Base-by-base conservation (phyloP, 345 rosid species). In the Jatropha curcas region DNA sequence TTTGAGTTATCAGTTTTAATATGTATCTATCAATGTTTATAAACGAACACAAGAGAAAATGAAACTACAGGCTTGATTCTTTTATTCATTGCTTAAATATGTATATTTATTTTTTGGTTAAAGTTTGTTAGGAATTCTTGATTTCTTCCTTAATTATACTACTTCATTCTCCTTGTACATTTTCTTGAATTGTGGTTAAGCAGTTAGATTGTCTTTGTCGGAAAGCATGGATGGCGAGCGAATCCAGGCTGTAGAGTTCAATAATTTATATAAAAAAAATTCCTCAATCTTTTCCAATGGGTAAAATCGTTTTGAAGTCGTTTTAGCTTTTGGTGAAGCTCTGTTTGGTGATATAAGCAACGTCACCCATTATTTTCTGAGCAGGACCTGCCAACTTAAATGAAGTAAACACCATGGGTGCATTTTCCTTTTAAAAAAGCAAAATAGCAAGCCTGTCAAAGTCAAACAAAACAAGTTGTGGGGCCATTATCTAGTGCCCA, bases 31-130 rank as follows among this genome's bases (percentile, higher is more conserved):
- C 50, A 70, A 33, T 59, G 77, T 8, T 52, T 59, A 78, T 43
- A 74, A 64, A 77, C 69, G 51, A 71, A 74, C 68, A 77, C 69
- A 58, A 71, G 72, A 66, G 27, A 62, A 62, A 67, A 84, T 35
- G 67, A 25, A 41, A 75, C 30, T 43, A 60, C 64, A 55, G 53
- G 76, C 46, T 68, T 73, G 78, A 82, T 82, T 84, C 79, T 77
- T 84, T 84, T 35, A 80, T 80, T 80, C 64, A 31, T 79, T 78
- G 56, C 53, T 64, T 46, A 45, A 73, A 60, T 65, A 66, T 72
- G 37, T 22, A 50, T 71, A 68, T 20, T 28, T 28, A 60, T 62
- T 60, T 59, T 58, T 65, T 67, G 65, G 72, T 55, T 61, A 27
- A 65, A 77, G 48, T 60, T n/a, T 65, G 58, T n/a, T 51, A n/a